These are phyloP conservation scores for Epichloe sibirici DNA, from an alignment of 2,329 filamentous ascomycete genomes.

Conservation along the genomic window DNA sequence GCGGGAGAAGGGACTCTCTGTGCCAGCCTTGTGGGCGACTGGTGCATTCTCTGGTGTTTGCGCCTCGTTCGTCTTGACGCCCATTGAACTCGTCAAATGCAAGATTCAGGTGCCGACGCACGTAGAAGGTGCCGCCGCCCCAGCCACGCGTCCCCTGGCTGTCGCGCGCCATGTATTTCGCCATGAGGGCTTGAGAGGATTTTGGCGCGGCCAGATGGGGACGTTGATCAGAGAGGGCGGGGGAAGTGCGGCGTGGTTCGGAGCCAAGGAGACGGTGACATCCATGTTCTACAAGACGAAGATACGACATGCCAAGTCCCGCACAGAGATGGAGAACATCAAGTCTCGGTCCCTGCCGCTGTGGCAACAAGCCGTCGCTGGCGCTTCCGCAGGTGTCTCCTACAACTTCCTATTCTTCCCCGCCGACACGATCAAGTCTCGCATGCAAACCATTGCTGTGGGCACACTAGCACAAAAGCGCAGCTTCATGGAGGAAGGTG, in stretches of 20 bases:
- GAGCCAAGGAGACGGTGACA: conserved; percentile 70
- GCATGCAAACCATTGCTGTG: conserved; percentile 83
- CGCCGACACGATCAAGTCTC: conserved; percentile 91
- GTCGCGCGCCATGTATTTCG: conserved; percentile 72
- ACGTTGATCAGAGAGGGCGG: conserved; percentile 91
- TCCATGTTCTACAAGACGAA: conserved; percentile 54
- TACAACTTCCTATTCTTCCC: conserved; percentile 98
- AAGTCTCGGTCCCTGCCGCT: conserved; percentile 51
- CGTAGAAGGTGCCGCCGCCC: conserved; percentile 27
- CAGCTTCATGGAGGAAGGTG: conserved; percentile 62
- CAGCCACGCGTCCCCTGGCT: conserved; percentile 48
- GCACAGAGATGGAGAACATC: conserved; percentile 28
- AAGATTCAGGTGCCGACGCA: conserved; percentile 74
- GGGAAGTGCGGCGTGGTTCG: conserved; percentile 91
- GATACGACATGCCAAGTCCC: conserved; percentile 26
- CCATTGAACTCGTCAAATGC: conserved; percentile 95
- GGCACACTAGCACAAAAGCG: conserved; percentile 40
- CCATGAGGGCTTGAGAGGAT: conserved; percentile 70
- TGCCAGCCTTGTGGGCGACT: conserved; percentile 64
- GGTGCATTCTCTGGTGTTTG: conserved; percentile 81
- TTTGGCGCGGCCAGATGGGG: conserved; percentile 91
- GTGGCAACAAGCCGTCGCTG: conserved; percentile 78
- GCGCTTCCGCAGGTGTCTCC: conserved; percentile 76
- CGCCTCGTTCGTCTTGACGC: conserved; percentile 82
- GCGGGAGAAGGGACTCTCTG: conserved; percentile 50